These are phyloP conservation scores for Leccinum longicurvipes DNA, from an alignment of 768 basidiomycete species.

Conservation along the genomic window DNA sequence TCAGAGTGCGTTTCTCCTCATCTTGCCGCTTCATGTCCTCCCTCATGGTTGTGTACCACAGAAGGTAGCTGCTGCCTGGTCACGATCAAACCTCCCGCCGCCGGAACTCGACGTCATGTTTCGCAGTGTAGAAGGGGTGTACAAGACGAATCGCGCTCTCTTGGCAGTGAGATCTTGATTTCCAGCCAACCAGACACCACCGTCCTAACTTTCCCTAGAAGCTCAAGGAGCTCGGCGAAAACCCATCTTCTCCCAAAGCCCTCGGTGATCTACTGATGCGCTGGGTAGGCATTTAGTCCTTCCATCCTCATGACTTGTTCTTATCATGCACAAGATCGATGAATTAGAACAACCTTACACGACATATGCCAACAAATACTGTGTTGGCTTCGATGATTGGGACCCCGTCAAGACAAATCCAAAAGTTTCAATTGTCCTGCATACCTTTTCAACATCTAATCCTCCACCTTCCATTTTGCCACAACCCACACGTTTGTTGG, in stretches of 20 bases:
- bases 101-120: slow-evolving; percentile 92
- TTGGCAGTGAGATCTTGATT: slow-evolving; percentile 48
- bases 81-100: slow-evolving; percentile 90
- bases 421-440: slow-evolving; percentile 65
- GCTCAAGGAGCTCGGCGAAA: slow-evolving; percentile 90
- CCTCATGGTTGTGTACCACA: slow-evolving; percentile 33
- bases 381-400: slow-evolving; percentile 80
- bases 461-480: slow-evolving; percentile 51
- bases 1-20: slow-evolving; percentile 61
- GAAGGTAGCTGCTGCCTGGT: slow-evolving; percentile 99
- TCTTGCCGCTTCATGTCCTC: slow-evolving; percentile 1
- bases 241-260: slow-evolving; percentile 89
- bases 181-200: not conserved
- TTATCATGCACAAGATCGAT: slow-evolving; percentile 61
- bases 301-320: slow-evolving; percentile 10
- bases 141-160: slow-evolving; percentile 84
- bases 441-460: slow-evolving; percentile 59
- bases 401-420: slow-evolving; percentile 73
- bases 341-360: slow-evolving; percentile 88
- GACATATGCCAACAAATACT: slow-evolving; percentile 70
- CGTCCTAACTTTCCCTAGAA: slow-evolving; percentile 51
- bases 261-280: slow-evolving; percentile 94
- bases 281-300: slow-evolving; percentile 71
- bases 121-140: slow-evolving; percentile 86
- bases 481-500: slow-evolving; percentile 32